These are phyloP conservation scores for Pisolithus sp. DNA, from an alignment of 768 basidiomycete species.

Conservation along the genomic window DNA sequence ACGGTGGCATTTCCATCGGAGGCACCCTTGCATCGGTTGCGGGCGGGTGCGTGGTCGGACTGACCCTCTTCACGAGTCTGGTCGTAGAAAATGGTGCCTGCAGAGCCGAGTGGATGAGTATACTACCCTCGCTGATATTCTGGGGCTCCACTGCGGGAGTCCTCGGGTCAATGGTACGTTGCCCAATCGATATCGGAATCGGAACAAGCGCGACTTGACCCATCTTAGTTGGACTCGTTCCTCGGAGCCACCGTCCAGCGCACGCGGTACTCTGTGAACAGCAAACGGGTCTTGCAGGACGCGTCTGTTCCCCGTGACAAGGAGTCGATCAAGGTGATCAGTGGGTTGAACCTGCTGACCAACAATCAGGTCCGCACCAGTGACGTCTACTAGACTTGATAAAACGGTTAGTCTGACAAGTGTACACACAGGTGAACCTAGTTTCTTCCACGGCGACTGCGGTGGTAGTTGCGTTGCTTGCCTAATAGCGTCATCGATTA, in stretches of 20 bases:
- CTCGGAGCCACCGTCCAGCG: conserved; percentile 84
- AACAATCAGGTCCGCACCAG: conserved; percentile 66
- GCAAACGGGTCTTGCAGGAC: conserved; percentile 61
- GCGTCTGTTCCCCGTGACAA: conserved; percentile 28
- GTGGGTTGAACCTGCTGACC: conserved; percentile 64
- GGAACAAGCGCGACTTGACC: not conserved
- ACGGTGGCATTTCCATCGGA: conserved; percentile 74
- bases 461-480: conserved; percentile 29
- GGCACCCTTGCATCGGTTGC: conserved; percentile 69
- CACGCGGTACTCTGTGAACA: conserved; percentile 62
- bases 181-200: not conserved
- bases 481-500: conserved; percentile 13
- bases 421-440: conserved; percentile 34
- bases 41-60: conserved; percentile 72
- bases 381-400: no score
- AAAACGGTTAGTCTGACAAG: not conserved
- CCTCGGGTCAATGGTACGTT: conserved; percentile 73
- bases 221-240: conserved; percentile 67
- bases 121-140: conserved; percentile 39
- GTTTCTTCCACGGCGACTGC: conserved; percentile 37
- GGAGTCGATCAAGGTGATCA: conserved; percentile 50
- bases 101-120: conserved; percentile 29
- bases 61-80: conserved; percentile 49
- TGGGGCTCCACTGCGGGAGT: conserved; percentile 68
- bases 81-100: conserved; percentile 58